Evolutionary conservation across 257 asterid species (phyloP).

Genomic region (Lithospermum erythrorhizon): DNA sequence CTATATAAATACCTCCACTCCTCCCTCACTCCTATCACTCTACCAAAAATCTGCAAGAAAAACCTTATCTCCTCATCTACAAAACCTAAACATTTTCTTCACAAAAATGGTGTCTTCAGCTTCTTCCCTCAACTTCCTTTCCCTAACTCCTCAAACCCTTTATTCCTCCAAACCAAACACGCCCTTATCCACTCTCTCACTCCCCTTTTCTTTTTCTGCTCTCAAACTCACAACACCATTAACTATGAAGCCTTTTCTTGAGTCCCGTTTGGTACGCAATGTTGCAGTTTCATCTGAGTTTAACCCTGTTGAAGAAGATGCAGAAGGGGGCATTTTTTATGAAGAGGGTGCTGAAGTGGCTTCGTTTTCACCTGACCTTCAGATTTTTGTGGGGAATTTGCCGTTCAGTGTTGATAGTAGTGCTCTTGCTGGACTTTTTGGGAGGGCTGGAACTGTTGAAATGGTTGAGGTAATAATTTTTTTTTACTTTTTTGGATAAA

Average conservation of each 20-base stretch:
- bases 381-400: conserved; percentile 78
- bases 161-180: conserved; percentile 11
- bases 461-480: conserved; percentile 72
- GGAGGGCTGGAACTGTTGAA: conserved; percentile 67
- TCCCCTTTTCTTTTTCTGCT: neutral
- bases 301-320: conserved; percentile 20
- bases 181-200: neutral
- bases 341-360: conserved; percentile 11
- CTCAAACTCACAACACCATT: conserved; percentile 16
- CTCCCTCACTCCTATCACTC: neutral
- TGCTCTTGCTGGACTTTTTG: conserved; percentile 67
- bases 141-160: conserved; percentile 33
- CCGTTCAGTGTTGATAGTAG: conserved; percentile 74
- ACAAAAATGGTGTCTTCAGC: neutral
- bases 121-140: conserved; percentile 21
- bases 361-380: conserved; percentile 48
- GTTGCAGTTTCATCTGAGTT: conserved; percentile 53
- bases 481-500: neutral
- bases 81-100: conserved; percentile 9
- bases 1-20: neutral
- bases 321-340: conserved; percentile 16
- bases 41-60: neutral
- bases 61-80: conserved; percentile 21
- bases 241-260: too few relatives aligned
- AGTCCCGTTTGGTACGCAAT: conserved; percentile 9